phyloP scores from a whole-genome alignment of 305 asterid species.

The Ilex paraguariensis region DNA sequence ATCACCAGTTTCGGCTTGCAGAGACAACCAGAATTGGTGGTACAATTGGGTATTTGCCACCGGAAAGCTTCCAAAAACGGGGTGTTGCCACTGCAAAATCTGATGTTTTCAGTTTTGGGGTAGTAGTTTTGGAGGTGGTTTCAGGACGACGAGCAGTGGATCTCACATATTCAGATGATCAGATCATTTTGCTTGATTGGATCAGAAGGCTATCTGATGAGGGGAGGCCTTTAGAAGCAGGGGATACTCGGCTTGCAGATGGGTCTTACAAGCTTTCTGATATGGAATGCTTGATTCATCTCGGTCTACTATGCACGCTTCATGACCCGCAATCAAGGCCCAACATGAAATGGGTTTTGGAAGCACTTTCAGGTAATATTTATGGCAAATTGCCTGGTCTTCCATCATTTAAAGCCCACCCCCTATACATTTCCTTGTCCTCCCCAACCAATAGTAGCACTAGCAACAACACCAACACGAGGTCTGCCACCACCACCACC shows the following conservation, averaged over 20 bases:
- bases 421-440: slow-evolving; percentile 67
- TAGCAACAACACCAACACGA: slow-evolving; percentile 27
- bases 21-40: slow-evolving; percentile 85
- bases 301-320: slow-evolving; percentile 78
- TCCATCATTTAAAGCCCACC: slow-evolving; percentile 66
- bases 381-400: slow-evolving; percentile 60
- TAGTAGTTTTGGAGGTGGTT: slow-evolving; percentile 68
- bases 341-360: slow-evolving; percentile 71
- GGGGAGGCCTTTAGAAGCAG: slow-evolving; percentile 45
- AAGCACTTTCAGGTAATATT: slow-evolving; percentile 55
- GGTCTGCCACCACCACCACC: slow-evolving; percentile 22
- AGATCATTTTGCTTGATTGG: slow-evolving; percentile 78
- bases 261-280: slow-evolving; percentile 52
- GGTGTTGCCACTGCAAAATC: slow-evolving; percentile 64
- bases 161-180: slow-evolving; percentile 71
- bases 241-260: slow-evolving; percentile 50
- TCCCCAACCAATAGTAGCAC: slow-evolving; percentile 43
- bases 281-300: slow-evolving; percentile 39
- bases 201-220: slow-evolving; percentile 73
- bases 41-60: slow-evolving; percentile 86
- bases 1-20: slow-evolving; percentile 41
- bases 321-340: slow-evolving; percentile 82
- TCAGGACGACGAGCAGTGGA: slow-evolving; percentile 87
- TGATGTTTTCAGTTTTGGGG: slow-evolving; percentile 91
- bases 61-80: slow-evolving; percentile 75